phyloP scores from a whole-genome alignment of 108 stramenopile species.

The Nannochloropsis salina region DNA sequence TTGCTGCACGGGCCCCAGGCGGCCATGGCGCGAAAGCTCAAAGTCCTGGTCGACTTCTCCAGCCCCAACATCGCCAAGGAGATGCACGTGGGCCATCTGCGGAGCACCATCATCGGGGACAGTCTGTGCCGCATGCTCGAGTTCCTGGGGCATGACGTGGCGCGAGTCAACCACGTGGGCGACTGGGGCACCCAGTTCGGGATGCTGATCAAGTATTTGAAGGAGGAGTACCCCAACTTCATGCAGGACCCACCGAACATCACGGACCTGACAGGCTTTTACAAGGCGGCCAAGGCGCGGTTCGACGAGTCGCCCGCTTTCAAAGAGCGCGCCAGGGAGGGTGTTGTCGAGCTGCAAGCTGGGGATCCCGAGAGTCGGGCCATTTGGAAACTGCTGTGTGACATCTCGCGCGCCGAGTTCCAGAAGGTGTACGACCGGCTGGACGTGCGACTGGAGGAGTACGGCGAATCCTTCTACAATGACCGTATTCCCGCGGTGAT shows the following conservation, averaged over 20 bases:
- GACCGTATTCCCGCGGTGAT: slow-evolving; percentile 86
- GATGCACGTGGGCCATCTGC: slow-evolving; percentile 99
- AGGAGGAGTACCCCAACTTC: slow-evolving; percentile 86
- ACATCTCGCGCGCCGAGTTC: slow-evolving; percentile 79
- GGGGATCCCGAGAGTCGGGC: slow-evolving; percentile 77
- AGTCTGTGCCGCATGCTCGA: slow-evolving; percentile 88
- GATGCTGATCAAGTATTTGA: slow-evolving; percentile 96
- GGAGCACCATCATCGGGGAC: slow-evolving; percentile 97
- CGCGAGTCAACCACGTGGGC: slow-evolving; percentile 93
- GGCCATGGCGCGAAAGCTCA: slow-evolving; percentile 27
- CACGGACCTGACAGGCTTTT: slow-evolving; percentile 79
- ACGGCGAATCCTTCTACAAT: slow-evolving; percentile 99
- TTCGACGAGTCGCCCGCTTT: slow-evolving; percentile 90
- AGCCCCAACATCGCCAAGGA: slow-evolving; percentile 99
- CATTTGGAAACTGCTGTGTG: slow-evolving; percentile 90
- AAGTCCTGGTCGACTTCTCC: slow-evolving; percentile 92
- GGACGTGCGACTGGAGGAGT: slow-evolving; percentile 81
- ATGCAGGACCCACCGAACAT: slow-evolving; percentile 57
- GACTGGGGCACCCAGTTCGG: slow-evolving; percentile 99
- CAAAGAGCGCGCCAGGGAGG: slow-evolving; percentile 61
- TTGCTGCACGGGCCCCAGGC: slow-evolving; percentile 3
- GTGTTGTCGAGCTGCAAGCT: slow-evolving; percentile 92
- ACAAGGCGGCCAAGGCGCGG: slow-evolving; percentile 81
- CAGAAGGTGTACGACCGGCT: slow-evolving; percentile 94
- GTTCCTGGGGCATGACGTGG: slow-evolving; percentile 75